These are phyloP conservation scores for Russula lepida DNA, from an alignment of 768 basidiomycete genomes.

Conservation along the genomic window DNA sequence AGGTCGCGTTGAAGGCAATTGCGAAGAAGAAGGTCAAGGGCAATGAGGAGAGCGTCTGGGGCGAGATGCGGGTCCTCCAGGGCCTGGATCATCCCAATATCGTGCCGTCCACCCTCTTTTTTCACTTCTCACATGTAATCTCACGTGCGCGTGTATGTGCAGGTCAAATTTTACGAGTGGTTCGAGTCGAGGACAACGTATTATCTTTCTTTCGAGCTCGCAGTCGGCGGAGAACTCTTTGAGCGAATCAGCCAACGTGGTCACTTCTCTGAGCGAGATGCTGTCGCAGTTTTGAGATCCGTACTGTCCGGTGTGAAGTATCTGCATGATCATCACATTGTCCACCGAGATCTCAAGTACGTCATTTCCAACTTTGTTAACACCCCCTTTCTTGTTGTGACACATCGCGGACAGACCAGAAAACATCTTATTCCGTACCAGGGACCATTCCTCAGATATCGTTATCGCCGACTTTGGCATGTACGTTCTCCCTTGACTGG, in stretches of 20 bases:
- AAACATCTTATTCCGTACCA: conserved; percentile 88
- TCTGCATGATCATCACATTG: conserved; percentile 86
- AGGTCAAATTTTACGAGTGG: conserved; percentile 96
- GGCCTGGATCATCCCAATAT: conserved; percentile 89
- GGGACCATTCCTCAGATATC: conserved; percentile 66
- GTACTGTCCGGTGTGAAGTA: conserved; percentile 81
- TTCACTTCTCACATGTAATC: neutral
- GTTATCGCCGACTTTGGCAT: conserved; percentile 98
- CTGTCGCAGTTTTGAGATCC: conserved; percentile 73
- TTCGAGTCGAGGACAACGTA: conserved; percentile 93
- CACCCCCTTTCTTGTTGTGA: neutral
- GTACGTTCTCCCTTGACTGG: conserved; percentile 34
- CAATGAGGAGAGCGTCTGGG: conserved; percentile 80
- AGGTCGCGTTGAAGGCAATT: conserved; percentile 85
- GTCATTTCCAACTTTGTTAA: neutral
- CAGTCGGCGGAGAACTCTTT: conserved; percentile 90
- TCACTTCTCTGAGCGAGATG: conserved; percentile 91
- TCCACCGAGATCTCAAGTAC: conserved; percentile 93
- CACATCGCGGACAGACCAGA: conserved; percentile 57
- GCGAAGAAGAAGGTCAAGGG: conserved; percentile 94
- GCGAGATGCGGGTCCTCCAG: conserved; percentile 89
- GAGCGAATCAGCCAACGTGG: conserved; percentile 77
- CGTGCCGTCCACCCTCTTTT: conserved; percentile 39
- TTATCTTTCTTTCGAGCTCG: conserved; percentile 93
- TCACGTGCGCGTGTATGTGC: neutral